Conservation (phyloP, 2,329 filamentous ascomycete species). For the Penicillium aurantiogriseum region DNA sequence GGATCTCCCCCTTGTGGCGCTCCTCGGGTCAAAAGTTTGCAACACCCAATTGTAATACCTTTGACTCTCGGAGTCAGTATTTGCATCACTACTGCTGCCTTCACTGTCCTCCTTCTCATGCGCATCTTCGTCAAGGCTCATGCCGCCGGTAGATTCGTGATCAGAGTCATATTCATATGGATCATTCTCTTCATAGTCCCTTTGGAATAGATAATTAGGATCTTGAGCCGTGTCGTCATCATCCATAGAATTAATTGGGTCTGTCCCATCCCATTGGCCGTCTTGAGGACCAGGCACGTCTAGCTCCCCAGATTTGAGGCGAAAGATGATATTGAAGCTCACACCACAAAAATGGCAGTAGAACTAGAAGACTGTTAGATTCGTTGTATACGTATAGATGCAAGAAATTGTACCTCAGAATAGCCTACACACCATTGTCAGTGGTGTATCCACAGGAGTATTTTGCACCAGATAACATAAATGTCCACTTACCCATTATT, state of each 20-base stretch:
- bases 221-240: constrained; percentile 1
- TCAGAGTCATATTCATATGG: constrained; percentile 12
- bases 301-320: constrained; percentile 11
- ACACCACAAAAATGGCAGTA: constrained; percentile 21
- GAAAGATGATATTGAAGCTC: constrained; percentile 18
- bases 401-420: not conserved
- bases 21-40: not conserved
- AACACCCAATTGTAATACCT: constrained; percentile 3
- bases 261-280: not conserved
- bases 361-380: constrained; percentile 7
- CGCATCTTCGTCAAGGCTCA: not conserved
- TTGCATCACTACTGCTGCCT: not conserved
- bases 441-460: not conserved
- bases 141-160: not conserved
- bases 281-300: not conserved
- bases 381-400: no score
- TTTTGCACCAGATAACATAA: not conserved
- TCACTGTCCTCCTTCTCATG: not conserved
- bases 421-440: not conserved
- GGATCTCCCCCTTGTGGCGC: not conserved
- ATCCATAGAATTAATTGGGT: not conserved
- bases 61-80: not conserved
- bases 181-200: not conserved
- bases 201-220: not conserved
- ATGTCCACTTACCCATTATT: not conserved